phyloP scores from a whole-genome alignment of 371 early-diverging fungal species.

The Mortierella sp. region DNA sequence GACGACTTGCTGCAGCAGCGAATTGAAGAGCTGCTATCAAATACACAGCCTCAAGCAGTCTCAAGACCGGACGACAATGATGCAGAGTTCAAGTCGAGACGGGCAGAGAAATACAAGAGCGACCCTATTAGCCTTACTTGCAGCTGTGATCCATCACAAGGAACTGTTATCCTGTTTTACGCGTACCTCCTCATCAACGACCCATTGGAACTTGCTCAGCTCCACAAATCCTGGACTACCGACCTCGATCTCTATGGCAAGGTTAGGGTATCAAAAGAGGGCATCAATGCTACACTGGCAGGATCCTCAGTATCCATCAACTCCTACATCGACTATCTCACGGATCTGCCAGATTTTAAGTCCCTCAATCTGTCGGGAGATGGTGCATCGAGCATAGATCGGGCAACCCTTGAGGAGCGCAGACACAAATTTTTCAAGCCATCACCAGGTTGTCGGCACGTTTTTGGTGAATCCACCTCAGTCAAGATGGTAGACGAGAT shows the following conservation, averaged over 20 bases:
- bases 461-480: constrained; percentile 64
- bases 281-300: constrained; percentile 75
- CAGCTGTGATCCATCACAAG: constrained; percentile 28
- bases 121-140: constrained; percentile 43
- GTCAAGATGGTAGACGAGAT: constrained; percentile 77
- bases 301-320: constrained; percentile 58
- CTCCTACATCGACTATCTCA: constrained; percentile 61
- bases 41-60: background rate
- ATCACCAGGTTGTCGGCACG: constrained; percentile 71
- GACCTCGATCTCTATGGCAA: constrained; percentile 67
- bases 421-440: constrained; percentile 74
- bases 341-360: constrained; percentile 35
- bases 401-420: constrained; percentile 3
- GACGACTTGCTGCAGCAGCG: constrained; percentile 18
- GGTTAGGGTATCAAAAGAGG: constrained; percentile 70
- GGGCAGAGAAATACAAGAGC: constrained; percentile 46
- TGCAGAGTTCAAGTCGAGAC: constrained; percentile 27
- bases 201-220: constrained; percentile 57
- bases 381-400: background rate
- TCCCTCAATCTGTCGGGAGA: constrained; percentile 33
- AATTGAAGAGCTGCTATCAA: constrained; percentile 1
- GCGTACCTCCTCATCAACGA: constrained; percentile 57
- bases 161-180: constrained; percentile 73
- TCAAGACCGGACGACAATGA: background rate
- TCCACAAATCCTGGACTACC: constrained; percentile 55